A percentile compares a stretch with the other conserved stretches of the same genome.
Conservation (phyloP, 2,329 filamentous ascomycete genomes). For the Nothophoma quercina region DNA sequence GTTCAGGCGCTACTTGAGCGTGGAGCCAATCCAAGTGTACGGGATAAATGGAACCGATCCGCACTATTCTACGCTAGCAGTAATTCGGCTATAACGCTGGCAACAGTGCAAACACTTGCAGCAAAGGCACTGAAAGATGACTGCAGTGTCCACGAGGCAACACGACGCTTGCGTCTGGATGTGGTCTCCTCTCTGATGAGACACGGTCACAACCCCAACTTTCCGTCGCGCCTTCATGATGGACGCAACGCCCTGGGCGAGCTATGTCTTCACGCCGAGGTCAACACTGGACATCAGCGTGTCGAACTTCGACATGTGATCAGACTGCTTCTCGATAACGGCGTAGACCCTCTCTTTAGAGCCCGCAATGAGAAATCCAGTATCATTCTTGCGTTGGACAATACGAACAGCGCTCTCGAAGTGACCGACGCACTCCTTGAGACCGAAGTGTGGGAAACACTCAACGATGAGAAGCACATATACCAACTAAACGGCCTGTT, state of each 20-base stretch:
- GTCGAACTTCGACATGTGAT: constrained; percentile 56
- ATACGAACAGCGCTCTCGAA: constrained; percentile 62
- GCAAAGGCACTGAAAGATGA: constrained; percentile 68
- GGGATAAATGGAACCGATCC: constrained; percentile 65
- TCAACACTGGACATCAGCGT: constrained; percentile 46
- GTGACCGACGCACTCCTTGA: constrained; percentile 67
- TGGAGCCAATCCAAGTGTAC: constrained; percentile 66
- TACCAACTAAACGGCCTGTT: constrained; percentile 58
- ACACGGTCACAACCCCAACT: constrained; percentile 69
- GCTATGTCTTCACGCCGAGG: constrained; percentile 65
- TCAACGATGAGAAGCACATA: constrained; percentile 66
- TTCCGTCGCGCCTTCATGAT: constrained; percentile 67
- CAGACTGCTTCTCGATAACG: constrained; percentile 62
- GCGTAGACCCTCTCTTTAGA: constrained; percentile 64
- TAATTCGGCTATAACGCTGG: constrained; percentile 35
- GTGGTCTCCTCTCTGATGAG: constrained; percentile 66
- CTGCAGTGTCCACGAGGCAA: constrained; percentile 71
- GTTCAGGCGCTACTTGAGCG: constrained; percentile 64
- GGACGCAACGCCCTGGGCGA: constrained; percentile 71
- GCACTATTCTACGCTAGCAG: constrained; percentile 67
- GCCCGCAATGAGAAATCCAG: constrained; percentile 64
- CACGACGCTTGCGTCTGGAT: constrained; percentile 64
- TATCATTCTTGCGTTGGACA: constrained; percentile 65
- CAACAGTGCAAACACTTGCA: constrained; percentile 56
- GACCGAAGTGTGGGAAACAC: constrained; percentile 69